phyloP scores from a whole-genome alignment of 371 early-diverging fungal genomes.

The Actinomortierella wolfii region DNA sequence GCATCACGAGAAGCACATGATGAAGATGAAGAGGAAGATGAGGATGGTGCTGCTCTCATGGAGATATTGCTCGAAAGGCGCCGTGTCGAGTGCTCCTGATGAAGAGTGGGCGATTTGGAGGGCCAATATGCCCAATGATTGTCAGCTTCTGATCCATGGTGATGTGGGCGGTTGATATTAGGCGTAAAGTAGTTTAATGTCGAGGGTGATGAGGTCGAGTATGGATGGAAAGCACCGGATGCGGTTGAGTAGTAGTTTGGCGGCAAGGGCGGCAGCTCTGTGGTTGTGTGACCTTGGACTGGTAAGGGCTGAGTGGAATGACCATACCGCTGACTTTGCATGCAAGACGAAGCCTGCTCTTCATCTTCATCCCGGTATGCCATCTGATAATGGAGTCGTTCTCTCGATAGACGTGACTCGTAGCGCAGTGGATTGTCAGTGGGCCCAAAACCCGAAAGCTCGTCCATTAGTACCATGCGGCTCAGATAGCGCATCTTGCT shows the following conservation, averaged over 20 bases:
- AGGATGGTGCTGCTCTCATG: not conserved
- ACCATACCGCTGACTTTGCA: not conserved
- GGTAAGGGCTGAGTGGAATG: not conserved
- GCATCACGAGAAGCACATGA: constrained; percentile 3
- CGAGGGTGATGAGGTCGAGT: no score
- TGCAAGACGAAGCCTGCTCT: constrained; percentile 6
- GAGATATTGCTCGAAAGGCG: constrained; percentile 1
- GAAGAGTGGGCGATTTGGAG: not conserved
- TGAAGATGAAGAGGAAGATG: not conserved
- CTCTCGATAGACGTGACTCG: not conserved
- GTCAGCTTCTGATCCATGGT: not conserved
- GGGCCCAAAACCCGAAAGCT: constrained; percentile 11
- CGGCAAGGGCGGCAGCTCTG: no score
- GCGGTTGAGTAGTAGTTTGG: no score
- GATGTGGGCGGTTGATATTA: no score
- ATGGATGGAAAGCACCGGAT: no score
- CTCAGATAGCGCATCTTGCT: constrained; percentile 16
- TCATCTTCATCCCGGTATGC: not conserved
- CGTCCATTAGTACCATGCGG: constrained; percentile 21
- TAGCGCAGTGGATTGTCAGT: not conserved
- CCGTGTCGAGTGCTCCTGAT: constrained; percentile 1
- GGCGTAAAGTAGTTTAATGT: no score
- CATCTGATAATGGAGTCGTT: not conserved
- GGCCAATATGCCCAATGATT: constrained; percentile 12
- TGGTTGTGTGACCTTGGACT: no score